Percentiles rank a stretch among this genome's conserved stretches.
Conservation (phyloP, 805 yeast species). For the Lachancea mirantina region DNA sequence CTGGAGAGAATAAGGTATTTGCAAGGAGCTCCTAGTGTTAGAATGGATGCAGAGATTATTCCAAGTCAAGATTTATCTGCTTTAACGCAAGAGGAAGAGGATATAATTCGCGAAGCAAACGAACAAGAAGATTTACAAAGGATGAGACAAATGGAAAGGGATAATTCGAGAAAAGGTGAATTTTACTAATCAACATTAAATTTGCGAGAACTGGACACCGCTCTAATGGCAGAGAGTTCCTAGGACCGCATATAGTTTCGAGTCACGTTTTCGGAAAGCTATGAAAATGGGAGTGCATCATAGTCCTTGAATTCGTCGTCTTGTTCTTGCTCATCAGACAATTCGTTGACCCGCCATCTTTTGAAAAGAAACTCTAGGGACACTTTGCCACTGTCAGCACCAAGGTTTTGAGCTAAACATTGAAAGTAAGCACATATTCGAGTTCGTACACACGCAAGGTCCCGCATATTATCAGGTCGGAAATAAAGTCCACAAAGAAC, state of each 20-base stretch:
- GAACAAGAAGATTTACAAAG: conserved; percentile 31
- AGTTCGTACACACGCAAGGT: conserved; percentile 7
- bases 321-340: neutral
- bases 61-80: conserved; percentile 45
- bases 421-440: conserved; percentile 11
- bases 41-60: conserved; percentile 78
- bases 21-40: conserved; percentile 91
- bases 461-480: conserved; percentile 1
- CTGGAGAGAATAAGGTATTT: conserved; percentile 74
- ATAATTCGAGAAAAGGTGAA: conserved; percentile 34
- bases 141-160: conserved; percentile 34
- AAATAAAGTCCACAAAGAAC: conserved; percentile 9
- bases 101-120: conserved; percentile 28
- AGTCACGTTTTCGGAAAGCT: no score
- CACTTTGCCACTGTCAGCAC: conserved; percentile 13
- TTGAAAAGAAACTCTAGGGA: conserved; percentile 8
- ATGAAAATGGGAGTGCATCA: conserved; percentile 9
- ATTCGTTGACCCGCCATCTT: conserved; percentile 8
- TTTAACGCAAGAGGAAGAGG: conserved; percentile 38
- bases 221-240: no score
- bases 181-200: conserved; percentile 12
- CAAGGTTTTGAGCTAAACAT: conserved; percentile 9
- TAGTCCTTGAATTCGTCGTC: conserved; percentile 2
- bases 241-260: no score
- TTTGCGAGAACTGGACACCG: no score